Percentiles rank a stretch among this genome's conserved stretches.
Conservation (phyloP, 2,329 filamentous ascomycete genomes). For the Colletotrichum spaethianum region DNA sequence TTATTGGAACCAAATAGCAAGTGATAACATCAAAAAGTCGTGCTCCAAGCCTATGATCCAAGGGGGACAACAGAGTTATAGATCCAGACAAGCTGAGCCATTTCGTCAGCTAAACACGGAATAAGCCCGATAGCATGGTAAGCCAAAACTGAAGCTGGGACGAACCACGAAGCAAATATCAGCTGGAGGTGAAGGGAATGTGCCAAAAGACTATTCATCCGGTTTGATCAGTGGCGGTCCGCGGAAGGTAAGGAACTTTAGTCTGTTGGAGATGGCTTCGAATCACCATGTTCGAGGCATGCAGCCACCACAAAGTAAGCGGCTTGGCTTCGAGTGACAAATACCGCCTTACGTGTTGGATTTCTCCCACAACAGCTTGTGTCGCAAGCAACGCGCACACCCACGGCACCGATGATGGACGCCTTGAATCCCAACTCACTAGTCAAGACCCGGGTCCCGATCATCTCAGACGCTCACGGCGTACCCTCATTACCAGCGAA, state of each 20-base stretch:
- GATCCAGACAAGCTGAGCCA: neutral
- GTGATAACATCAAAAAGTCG: neutral
- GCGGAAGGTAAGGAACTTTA: neutral
- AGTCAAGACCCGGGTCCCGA: constrained; percentile 55
- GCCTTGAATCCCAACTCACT: neutral
- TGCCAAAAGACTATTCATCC: neutral
- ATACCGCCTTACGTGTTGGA: neutral
- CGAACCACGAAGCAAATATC: neutral
- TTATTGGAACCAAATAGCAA: neutral
- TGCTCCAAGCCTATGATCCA: neutral
- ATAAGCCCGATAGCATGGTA: neutral
- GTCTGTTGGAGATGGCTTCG: neutral
- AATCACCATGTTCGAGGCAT: neutral
- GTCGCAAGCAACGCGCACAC: neutral
- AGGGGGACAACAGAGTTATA: neutral
- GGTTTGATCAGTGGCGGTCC: neutral
- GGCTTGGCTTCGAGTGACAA: neutral
- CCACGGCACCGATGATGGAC: neutral
- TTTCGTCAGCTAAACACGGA: too few relatives aligned
- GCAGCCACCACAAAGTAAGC: neutral
- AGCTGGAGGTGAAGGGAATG: neutral
- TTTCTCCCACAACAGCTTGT: neutral
- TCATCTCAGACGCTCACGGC: constrained; percentile 57
- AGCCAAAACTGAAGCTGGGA: neutral
- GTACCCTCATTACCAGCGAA: constrained; percentile 35